Evolutionary conservation across 1,139 yeast genomes (phyloP).

Genomic region (Kluyveromyces marxianus): DNA sequence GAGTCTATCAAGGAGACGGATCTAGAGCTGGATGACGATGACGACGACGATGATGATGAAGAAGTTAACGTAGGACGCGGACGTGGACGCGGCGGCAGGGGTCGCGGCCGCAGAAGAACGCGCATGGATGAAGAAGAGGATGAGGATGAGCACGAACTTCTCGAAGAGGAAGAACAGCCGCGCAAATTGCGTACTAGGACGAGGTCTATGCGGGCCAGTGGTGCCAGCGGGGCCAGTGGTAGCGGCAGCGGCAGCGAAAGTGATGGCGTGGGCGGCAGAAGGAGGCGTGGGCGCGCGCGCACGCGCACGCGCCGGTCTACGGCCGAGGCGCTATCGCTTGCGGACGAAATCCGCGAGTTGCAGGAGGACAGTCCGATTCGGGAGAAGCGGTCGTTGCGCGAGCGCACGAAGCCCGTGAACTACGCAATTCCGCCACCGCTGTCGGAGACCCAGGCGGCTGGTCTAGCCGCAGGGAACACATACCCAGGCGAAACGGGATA

Average conservation of each 20-base stretch:
- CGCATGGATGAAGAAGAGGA: neutral
- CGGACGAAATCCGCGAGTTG: conserved; percentile 38
- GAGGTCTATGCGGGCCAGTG: conserved; percentile 13
- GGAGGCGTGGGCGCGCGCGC: neutral
- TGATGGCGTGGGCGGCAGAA: neutral
- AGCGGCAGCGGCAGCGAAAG: neutral
- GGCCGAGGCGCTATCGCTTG: conserved; percentile 21
- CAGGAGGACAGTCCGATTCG: conserved; percentile 34
- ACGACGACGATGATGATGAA: conserved; percentile 17
- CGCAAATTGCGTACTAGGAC: conserved; percentile 11
- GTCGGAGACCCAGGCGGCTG: conserved; percentile 39
- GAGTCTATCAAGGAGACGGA: conserved; percentile 25
- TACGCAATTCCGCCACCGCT: conserved; percentile 86
- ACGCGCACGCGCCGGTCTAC: neutral
- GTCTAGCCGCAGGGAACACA: conserved; percentile 16
- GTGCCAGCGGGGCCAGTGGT: conserved; percentile 8
- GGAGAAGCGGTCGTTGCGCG: conserved; percentile 60
- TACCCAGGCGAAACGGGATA: too few species aligned
- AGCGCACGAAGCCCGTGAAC: conserved; percentile 63
- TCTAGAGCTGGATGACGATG: conserved; percentile 12
- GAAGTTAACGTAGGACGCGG: conserved; percentile 5
- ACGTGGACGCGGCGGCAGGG: conserved; percentile 2
- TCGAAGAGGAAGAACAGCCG: conserved; percentile 3
- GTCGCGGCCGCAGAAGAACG: conserved; percentile 1
- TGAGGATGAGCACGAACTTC: too few species aligned